Evolutionary conservation across 1,139 yeast genomes (phyloP).

Genomic region (Scheffersomyces insectosa): DNA sequence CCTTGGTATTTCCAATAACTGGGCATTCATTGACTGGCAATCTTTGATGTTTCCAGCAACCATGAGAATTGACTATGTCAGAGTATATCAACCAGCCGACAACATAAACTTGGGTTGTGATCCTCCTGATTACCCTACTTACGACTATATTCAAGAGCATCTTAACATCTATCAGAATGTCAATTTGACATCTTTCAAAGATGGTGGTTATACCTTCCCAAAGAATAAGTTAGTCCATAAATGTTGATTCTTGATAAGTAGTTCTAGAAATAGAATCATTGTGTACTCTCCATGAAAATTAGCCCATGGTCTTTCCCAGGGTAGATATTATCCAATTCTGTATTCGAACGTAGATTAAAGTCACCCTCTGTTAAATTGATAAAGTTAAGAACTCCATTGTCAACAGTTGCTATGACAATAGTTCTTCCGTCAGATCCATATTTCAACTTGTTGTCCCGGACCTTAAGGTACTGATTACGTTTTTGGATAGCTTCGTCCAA

Average conservation of each 20-base stretch:
- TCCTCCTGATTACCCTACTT: slow-evolving; percentile 25
- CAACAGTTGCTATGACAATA: slow-evolving; percentile 65
- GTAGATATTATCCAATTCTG: slow-evolving; percentile 15
- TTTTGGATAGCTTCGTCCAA: slow-evolving; percentile 24
- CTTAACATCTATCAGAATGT: slow-evolving; percentile 21
- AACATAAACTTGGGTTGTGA: slow-evolving; percentile 25
- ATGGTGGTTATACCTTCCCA: slow-evolving; percentile 26
- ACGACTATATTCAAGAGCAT: slow-evolving; percentile 23
- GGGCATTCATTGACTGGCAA: slow-evolving; percentile 34
- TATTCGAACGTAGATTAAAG: slow-evolving; percentile 43
- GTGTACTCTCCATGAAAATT: slow-evolving; percentile 12
- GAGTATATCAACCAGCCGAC: slow-evolving; percentile 27
- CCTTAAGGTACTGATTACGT: slow-evolving; percentile 27
- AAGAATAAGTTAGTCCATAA: slow-evolving; percentile 18
- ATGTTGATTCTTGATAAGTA: slow-evolving; percentile 2
- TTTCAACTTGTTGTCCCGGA: slow-evolving; percentile 29
- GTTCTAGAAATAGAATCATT: too few relatives aligned
- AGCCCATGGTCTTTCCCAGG: slow-evolving; percentile 19
- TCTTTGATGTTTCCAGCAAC: slow-evolving; percentile 23
- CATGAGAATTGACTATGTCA: slow-evolving; percentile 24
- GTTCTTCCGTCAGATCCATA: slow-evolving; percentile 48
- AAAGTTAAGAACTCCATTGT: slow-evolving; percentile 72
- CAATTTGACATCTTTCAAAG: slow-evolving; percentile 22
- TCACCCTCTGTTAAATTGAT: slow-evolving; percentile 59
- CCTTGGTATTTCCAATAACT: slow-evolving; percentile 28